Evolutionary conservation across 176 grass and related monocot species (phyloP).

Genomic region (Poa annua): DNA sequence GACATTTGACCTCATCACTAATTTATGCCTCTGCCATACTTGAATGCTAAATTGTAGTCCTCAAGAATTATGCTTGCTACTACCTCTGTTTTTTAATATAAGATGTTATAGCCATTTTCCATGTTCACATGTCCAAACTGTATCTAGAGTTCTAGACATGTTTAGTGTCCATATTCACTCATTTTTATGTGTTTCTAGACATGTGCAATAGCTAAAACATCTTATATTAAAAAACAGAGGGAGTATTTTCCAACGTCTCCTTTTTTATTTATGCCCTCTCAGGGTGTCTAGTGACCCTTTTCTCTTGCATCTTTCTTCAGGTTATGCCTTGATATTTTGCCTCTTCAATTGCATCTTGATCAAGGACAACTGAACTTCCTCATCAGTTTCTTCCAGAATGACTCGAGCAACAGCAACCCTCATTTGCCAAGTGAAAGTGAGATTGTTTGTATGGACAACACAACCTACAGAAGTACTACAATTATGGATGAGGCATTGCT

Average conservation of each 20-base stretch:
- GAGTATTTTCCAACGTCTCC: background rate
- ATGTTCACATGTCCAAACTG: no score
- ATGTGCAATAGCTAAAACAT: no score
- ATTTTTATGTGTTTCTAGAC: no score
- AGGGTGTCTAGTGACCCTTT: slow-evolving; percentile 9
- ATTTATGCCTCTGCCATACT: slow-evolving; percentile 5
- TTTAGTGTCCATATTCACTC: no score
- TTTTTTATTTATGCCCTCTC: slow-evolving; percentile 32
- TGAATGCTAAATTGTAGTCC: background rate
- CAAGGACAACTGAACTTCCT: slow-evolving; percentile 93
- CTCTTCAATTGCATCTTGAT: slow-evolving; percentile 93
- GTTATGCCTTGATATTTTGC: slow-evolving; percentile 80
- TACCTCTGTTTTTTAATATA: no score
- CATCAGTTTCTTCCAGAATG: slow-evolving; percentile 75
- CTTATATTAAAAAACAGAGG: no score
- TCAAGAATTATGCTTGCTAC: background rate
- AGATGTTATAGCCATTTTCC: no score
- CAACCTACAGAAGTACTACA: slow-evolving; percentile 50
- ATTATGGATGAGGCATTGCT: slow-evolving; percentile 87
- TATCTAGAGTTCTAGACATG: no score
- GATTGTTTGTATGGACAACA: slow-evolving; percentile 42
- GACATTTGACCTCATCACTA: background rate
- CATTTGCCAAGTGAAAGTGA: slow-evolving; percentile 52
- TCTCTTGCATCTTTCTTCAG: slow-evolving; percentile 59
- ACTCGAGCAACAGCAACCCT: slow-evolving; percentile 49